Evolutionary conservation across 1,284 basidiomycete species (phyloP), one percentile per base, ranked within the genome.

Genomic region (Austroboletus niveus): DNA sequence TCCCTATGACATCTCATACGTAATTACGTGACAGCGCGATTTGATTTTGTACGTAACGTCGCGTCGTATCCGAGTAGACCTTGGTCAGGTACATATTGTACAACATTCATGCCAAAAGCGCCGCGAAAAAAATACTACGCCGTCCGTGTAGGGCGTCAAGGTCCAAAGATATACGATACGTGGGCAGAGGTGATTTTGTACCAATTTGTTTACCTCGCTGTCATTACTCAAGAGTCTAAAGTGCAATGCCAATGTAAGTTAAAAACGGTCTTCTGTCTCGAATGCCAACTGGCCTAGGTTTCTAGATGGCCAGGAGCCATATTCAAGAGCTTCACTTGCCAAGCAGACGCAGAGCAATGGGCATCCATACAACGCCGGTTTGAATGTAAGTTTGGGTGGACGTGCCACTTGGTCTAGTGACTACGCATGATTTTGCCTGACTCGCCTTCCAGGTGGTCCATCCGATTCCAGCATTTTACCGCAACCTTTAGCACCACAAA

Each of bases 81-180:
- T 5, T 39, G 6, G 20, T 22, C 38, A 5, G 2, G 27, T 29
- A 29, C 5, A 5, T 24, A 5, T 17, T 17, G 4, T 38, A 6
- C 17, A n/a, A 17, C 42, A 4, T 9, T 17, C 24, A 72, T 72
- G 71, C 63, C 66, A 39, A 72, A 69, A 50, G 63, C 58, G n/a
- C 2, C 46, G 12, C 57, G 63, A 35, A 73, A 60, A 24, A 84
- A 82, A 56, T 83, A 68, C 53, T 85, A 84, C 46, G 84, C 83
- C 3, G 82, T 85, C 2, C 69, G 71, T 36, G 65, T 74, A 30
- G 84, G 83, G 4, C 68, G 78, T 22, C 68, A 76, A 51, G 82
- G 80, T 2, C 75, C 78, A 0, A 71, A 69, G 42, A 76, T 85
- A 27, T 85, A 82, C 45, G 59, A 62, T 1, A 73, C 69, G 24